Conservation (phyloP, 306 rosid genomes). For the Prinsepia uniflora region DNA sequence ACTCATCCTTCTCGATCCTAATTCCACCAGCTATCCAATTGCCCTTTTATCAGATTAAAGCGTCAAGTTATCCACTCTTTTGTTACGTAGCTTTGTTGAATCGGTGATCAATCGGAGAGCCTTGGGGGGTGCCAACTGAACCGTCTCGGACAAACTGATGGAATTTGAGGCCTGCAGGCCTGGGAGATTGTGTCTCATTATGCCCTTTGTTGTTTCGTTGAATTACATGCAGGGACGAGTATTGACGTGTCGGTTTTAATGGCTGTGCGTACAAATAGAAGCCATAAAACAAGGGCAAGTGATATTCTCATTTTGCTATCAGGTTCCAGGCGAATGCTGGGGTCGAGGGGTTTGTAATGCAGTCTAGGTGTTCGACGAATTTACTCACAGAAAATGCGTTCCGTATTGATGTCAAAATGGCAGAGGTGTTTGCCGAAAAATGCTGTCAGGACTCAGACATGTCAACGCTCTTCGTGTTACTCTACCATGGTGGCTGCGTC, state of each 20-base stretch:
- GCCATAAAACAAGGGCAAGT: neutral
- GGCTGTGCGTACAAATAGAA: neutral
- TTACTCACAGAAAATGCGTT: slow-evolving; percentile 39
- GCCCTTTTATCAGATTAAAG: neutral
- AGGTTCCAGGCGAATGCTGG: neutral
- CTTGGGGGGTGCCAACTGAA: neutral
- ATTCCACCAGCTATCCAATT: neutral
- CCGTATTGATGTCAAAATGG: slow-evolving; percentile 31
- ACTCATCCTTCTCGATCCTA: slow-evolving; percentile 15
- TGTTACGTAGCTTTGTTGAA: neutral
- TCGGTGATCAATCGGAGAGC: slow-evolving; percentile 1
- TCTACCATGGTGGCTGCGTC: slow-evolving; percentile 31
- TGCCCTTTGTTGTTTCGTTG: neutral
- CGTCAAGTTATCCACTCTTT: neutral
- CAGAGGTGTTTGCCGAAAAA: slow-evolving; percentile 23
- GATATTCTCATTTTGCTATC: neutral
- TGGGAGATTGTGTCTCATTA: neutral
- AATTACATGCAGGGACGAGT: neutral
- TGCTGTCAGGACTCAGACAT: slow-evolving; percentile 13
- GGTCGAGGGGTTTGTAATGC: slow-evolving; percentile 13
- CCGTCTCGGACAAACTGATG: neutral
- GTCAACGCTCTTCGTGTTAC: slow-evolving; percentile 13
- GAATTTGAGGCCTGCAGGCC: neutral
- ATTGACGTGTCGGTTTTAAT: slow-evolving; percentile 1
- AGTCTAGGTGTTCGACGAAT: slow-evolving; percentile 45